Evolutionary conservation across 352 stramenopile species (phyloP).

Genomic region (Globisporangium takayamanum): DNA sequence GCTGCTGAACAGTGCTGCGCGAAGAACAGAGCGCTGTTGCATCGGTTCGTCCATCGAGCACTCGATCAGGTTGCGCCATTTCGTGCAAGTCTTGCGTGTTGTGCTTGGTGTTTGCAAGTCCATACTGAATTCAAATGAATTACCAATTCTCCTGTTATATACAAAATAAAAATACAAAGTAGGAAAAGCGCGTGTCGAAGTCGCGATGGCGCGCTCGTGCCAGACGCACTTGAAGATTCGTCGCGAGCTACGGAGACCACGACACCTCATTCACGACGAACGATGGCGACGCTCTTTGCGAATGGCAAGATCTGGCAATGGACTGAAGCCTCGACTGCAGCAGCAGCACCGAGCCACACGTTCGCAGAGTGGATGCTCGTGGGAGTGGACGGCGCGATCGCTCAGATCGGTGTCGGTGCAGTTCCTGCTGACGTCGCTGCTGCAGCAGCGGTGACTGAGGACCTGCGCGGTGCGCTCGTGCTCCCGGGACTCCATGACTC

Average conservation of each 20-base stretch:
- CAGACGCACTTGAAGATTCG: conserved; percentile 11
- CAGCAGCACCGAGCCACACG: conserved; percentile 6
- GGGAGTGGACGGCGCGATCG: conserved; percentile 35
- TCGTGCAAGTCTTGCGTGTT: too few relatives aligned
- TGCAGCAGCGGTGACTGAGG: conserved; percentile 17
- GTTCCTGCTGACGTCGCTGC: conserved; percentile 9
- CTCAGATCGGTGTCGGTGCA: conserved; percentile 23
- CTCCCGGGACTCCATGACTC: conserved; percentile 85
- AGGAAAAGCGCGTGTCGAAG: not conserved
- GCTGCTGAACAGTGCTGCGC: not conserved
- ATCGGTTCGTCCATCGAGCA: too few relatives aligned
- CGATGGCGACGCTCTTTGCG: conserved; percentile 38
- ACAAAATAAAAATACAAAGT: not conserved
- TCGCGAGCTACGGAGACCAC: not conserved
- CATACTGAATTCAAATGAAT: not conserved
- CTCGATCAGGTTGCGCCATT: too few relatives aligned
- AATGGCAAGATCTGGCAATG: conserved; percentile 77
- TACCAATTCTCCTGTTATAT: not conserved
- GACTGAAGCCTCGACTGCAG: conserved; percentile 6
- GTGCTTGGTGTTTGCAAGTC: too few relatives aligned
- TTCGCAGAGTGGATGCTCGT: conserved; percentile 60
- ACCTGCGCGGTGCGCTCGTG: conserved; percentile 55
- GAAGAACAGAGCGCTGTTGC: too few relatives aligned
- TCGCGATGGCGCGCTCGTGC: not conserved
- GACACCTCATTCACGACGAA: not conserved